A percentile compares a stretch with the other conserved stretches of the same genome.
phyloP scores from a whole-genome alignment of 2,329 filamentous ascomycete genomes.

The Phialophora macrospora region DNA sequence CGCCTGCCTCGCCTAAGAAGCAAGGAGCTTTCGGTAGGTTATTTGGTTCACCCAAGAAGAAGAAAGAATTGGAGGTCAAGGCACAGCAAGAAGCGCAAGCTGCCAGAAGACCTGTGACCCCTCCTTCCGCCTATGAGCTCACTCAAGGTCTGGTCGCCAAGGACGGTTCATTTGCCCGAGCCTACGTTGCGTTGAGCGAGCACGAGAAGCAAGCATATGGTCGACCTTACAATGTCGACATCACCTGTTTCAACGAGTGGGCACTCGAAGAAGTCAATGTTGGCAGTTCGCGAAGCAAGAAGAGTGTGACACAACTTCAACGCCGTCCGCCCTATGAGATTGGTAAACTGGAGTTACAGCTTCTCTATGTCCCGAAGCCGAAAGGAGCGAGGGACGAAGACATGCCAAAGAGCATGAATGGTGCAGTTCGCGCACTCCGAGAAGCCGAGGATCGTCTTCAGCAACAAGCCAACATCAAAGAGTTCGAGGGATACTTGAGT shows the following conservation, averaged over 20 bases:
- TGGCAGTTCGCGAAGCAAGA: conserved; percentile 94
- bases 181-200: conserved; percentile 92
- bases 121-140: conserved; percentile 47
- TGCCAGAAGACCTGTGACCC: conserved; percentile 44
- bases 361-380: conserved; percentile 92
- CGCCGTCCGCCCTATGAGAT: conserved; percentile 91
- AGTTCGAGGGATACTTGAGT: conserved; percentile 84
- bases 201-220: conserved; percentile 89
- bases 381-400: conserved; percentile 87
- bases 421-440: conserved; percentile 89
- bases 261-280: conserved; percentile 80
- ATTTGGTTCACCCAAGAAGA: conserved; percentile 93
- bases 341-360: conserved; percentile 89
- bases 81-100: conserved; percentile 83
- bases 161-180: conserved; percentile 91
- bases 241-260: conserved; percentile 99
- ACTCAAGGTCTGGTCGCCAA: conserved; percentile 73
- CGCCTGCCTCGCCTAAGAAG: conserved; percentile 67
- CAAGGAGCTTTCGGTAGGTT: conserved; percentile 88
- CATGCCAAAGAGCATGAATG: conserved; percentile 99
- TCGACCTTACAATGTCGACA: conserved; percentile 82
- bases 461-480: conserved; percentile 37
- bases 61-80: conserved; percentile 87
- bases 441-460: conserved; percentile 77
- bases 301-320: conserved; percentile 72